Percentiles rank a stretch among this genome's conserved stretches.
Evolutionary conservation across 2,329 filamentous ascomycete species (phyloP).

Genomic region (Fusarium albidum): DNA sequence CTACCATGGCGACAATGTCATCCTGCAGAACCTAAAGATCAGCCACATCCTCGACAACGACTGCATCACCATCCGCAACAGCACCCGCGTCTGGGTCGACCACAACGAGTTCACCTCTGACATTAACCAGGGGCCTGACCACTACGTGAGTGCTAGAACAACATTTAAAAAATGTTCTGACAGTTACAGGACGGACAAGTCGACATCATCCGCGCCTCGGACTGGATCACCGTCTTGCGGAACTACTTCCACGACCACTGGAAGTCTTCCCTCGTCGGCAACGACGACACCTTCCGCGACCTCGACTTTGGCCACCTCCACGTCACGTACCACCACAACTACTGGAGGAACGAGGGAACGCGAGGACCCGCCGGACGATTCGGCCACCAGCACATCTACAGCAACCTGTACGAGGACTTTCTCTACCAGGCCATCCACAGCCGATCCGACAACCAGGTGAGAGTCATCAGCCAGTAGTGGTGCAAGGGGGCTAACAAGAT

Average conservation of each 20-base stretch:
- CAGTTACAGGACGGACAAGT: slow-evolving; percentile 54
- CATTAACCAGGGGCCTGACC: slow-evolving; percentile 48
- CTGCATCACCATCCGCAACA: slow-evolving; percentile 53
- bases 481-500: not conserved
- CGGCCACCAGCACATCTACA: slow-evolving; percentile 59
- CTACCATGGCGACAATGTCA: slow-evolving; percentile 48
- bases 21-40: slow-evolving; percentile 50
- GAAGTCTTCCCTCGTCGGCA: slow-evolving; percentile 56
- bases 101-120: slow-evolving; percentile 57
- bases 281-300: slow-evolving; percentile 49
- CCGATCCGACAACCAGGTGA: slow-evolving; percentile 52
- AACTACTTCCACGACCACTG: slow-evolving; percentile 60
- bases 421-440: slow-evolving; percentile 58
- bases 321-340: slow-evolving; percentile 60
- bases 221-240: slow-evolving; percentile 56
- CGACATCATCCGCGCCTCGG: slow-evolving; percentile 53
- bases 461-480: fast-evolving
- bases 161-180: too few relatives aligned
- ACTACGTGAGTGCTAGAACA: slow-evolving; percentile 38
- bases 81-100: slow-evolving; percentile 56
- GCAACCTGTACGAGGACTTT: slow-evolving; percentile 57
- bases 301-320: slow-evolving; percentile 54
- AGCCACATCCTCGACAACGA: slow-evolving; percentile 50
- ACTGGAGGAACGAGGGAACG: slow-evolving; percentile 55
- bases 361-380: slow-evolving; percentile 58